Percentiles rank a stretch among this genome's conserved stretches.
These are phyloP conservation scores for Gaultheria prostrata DNA, from an alignment of 148 eudicot genomes.

Conservation along the genomic window DNA sequence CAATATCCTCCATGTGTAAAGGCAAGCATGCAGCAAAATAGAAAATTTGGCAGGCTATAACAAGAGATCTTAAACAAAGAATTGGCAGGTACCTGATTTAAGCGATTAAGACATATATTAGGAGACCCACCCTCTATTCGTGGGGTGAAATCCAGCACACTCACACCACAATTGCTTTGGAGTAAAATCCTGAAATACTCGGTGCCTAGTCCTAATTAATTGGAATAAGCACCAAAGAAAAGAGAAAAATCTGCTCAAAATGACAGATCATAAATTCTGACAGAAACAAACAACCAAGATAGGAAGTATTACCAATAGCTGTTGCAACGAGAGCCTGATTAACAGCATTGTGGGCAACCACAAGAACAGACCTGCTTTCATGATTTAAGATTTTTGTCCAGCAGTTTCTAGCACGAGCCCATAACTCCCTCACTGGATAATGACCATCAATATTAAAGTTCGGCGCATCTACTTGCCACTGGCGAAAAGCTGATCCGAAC, in stretches of 20 bases:
- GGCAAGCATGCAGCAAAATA: neutral
- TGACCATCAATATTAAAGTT: conserved; percentile 88
- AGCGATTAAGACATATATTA: conserved; percentile 73
- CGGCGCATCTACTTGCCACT: conserved; percentile 85
- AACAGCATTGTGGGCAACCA: conserved; percentile 99
- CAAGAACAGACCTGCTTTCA: conserved; percentile 85
- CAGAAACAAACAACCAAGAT: neutral
- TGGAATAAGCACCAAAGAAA: conserved; percentile 16
- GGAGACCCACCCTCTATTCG: conserved; percentile 58
- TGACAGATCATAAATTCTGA: neutral
- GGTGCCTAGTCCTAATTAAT: conserved; percentile 69
- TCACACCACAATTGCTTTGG: conserved; percentile 98
- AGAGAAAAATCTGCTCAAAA: conserved; percentile 5
- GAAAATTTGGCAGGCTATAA: conserved; percentile 38
- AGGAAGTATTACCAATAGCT: conserved; percentile 63
- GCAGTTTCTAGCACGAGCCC: conserved; percentile 83
- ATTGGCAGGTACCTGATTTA: conserved; percentile 74
- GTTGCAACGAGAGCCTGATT: conserved; percentile 97
- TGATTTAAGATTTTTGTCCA: conserved; percentile 73
- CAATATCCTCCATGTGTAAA: neutral
- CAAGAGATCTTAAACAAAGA: neutral
- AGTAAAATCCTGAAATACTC: conserved; percentile 90
- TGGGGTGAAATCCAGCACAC: conserved; percentile 89
- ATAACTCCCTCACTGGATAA: conserved; percentile 64
- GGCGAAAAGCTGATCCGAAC: conserved; percentile 62